Conservation (phyloP, 768 basidiomycete species). For the Agaricus subrufescens region DNA sequence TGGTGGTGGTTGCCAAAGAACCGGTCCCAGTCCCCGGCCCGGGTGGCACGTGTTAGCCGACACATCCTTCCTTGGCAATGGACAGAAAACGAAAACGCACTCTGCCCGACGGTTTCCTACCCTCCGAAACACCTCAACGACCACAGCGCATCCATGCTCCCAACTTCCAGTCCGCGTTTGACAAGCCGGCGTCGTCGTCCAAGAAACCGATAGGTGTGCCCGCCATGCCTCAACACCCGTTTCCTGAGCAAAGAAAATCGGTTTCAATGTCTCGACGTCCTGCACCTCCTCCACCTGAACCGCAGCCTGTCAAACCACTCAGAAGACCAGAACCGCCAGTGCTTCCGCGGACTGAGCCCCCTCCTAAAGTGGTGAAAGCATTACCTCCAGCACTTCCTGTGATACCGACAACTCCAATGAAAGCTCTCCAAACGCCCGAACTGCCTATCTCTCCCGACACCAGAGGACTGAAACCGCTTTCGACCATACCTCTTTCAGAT, state of each 20-base stretch:
- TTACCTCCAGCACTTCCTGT: background rate
- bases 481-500: background rate
- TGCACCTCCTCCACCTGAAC: background rate
- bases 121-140: background rate
- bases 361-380: background rate
- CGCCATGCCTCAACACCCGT: background rate
- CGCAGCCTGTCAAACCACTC: background rate
- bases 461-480: conserved; percentile 5
- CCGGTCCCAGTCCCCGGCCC: background rate
- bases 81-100: conserved; percentile 4
- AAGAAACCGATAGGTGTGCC: background rate
- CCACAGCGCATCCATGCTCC: background rate
- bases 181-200: background rate
- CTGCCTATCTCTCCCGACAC: background rate
- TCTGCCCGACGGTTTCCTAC: background rate
- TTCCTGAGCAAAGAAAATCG: background rate
- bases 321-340: conserved; percentile 1
- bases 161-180: conserved; percentile 4
- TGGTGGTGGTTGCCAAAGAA: background rate
- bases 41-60: background rate
- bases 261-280: background rate
- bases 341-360: background rate
- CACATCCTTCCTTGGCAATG: background rate
- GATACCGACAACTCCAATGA: background rate
- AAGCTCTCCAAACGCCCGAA: background rate